A percentile compares a stretch with the other conserved stretches of the same genome.
Evolutionary conservation across 495 filamentous ascomycete genomes (phyloP).

Genomic region (Podospora didyma): DNA sequence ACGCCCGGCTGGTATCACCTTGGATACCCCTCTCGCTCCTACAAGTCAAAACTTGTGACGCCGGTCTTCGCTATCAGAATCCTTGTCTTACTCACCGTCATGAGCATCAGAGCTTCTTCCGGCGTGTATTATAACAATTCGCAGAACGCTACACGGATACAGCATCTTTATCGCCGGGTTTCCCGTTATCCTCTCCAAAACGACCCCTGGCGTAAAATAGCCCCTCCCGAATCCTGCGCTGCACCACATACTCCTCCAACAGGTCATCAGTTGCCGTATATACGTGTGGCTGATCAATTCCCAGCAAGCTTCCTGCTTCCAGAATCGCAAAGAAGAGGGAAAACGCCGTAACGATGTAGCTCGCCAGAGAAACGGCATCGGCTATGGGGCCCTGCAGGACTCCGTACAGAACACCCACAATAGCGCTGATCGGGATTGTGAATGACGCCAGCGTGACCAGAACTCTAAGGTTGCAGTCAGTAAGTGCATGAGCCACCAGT

Average conservation of each 20-base stretch:
- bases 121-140: neutral
- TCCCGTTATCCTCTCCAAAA: neutral
- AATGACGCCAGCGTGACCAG: slow-evolving; percentile 2
- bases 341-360: slow-evolving; percentile 3
- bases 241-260: slow-evolving; percentile 3
- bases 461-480: neutral
- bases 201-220: neutral
- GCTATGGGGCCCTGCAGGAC: neutral
- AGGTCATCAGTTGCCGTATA: slow-evolving; percentile 2
- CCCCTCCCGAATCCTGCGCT: neutral
- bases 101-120: neutral
- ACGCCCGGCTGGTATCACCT: too few relatives aligned
- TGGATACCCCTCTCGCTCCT: neutral
- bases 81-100: neutral
- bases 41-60: neutral
- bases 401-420: neutral
- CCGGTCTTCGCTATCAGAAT: neutral
- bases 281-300: neutral
- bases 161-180: neutral
- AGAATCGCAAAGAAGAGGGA: slow-evolving; percentile 5
- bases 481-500: neutral
- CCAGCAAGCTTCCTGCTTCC: neutral
- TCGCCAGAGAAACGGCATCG: slow-evolving; percentile 1
- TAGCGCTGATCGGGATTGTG: neutral
- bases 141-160: neutral